These are phyloP conservation scores for Blastobotrys arbuscula DNA, from an alignment of 1,139 yeast genomes.

Conservation along the genomic window DNA sequence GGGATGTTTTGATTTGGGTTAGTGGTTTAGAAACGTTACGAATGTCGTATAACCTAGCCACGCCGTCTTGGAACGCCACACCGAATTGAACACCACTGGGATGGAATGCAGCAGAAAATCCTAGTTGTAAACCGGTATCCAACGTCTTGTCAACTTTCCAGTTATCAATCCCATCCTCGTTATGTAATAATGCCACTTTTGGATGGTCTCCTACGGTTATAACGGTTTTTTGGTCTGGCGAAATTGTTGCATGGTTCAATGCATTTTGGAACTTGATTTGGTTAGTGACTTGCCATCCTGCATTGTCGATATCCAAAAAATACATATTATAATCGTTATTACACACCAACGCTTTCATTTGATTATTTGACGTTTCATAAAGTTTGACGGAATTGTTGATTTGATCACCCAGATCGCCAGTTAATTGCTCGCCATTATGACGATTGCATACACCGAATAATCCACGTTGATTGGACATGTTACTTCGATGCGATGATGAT, in stretches of 20 bases:
- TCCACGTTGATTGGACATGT: constrained; percentile 37
- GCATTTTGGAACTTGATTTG: constrained; percentile 46
- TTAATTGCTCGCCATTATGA: constrained; percentile 41
- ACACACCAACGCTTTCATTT: constrained; percentile 56
- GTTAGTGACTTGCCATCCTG: constrained; percentile 39
- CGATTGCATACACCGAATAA: constrained; percentile 54
- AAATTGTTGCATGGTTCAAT: constrained; percentile 54
- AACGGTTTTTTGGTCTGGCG: constrained; percentile 51
- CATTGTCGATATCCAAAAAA: constrained; percentile 51
- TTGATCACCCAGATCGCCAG: constrained; percentile 65
- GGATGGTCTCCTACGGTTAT: constrained; percentile 58
- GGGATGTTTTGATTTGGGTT: constrained; percentile 36
- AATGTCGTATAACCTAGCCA: constrained; percentile 68
- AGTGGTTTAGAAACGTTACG: constrained; percentile 46
- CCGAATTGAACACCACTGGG: constrained; percentile 69
- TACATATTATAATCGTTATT: constrained; percentile 76
- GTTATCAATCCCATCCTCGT: constrained; percentile 29
- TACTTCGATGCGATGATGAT: constrained; percentile 16
- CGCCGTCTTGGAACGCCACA: constrained; percentile 80
- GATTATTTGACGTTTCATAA: constrained; percentile 24
- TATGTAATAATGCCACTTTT: constrained; percentile 46
- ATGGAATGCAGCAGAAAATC: constrained; percentile 78
- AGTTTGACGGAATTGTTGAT: constrained; percentile 79
- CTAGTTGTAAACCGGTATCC: constrained; percentile 63
- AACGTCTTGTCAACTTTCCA: constrained; percentile 35